A percentile compares a stretch with the other conserved stretches of the same genome.
Evolutionary conservation across 2,329 filamentous ascomycete genomes (phyloP).

Genomic region (Trichoderma sp.): DNA sequence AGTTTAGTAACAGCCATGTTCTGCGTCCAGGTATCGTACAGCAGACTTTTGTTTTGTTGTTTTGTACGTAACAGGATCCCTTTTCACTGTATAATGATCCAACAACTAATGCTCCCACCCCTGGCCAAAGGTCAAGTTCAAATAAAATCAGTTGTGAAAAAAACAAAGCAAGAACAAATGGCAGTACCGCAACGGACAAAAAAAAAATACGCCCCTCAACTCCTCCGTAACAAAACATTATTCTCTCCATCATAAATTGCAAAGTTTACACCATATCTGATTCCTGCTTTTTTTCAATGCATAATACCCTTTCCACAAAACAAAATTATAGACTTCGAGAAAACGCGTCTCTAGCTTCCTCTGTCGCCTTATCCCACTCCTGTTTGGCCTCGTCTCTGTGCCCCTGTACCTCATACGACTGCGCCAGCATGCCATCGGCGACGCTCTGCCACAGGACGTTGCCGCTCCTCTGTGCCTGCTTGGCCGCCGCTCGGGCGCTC

Average conservation of each 20-base stretch:
- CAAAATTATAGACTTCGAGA: slow-evolving; percentile 35
- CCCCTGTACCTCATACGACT: slow-evolving; percentile 73
- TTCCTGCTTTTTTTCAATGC: neutral
- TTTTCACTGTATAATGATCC: slow-evolving; percentile 25
- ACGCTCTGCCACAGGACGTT: slow-evolving; percentile 80
- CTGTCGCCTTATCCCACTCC: slow-evolving; percentile 46
- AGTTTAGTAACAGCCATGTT: slow-evolving; percentile 25
- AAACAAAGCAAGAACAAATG: slow-evolving; percentile 24
- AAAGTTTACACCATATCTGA: neutral
- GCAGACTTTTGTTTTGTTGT: neutral
- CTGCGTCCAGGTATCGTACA: slow-evolving; percentile 34
- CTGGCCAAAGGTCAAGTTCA: slow-evolving; percentile 5
- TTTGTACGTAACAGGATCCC: slow-evolving; percentile 25
- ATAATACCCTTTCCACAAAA: neutral
- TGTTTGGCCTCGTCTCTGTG: slow-evolving; percentile 49
- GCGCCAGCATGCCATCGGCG: slow-evolving; percentile 74
- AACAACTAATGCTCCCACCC: neutral
- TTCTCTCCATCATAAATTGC: neutral
- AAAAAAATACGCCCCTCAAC: slow-evolving; percentile 26
- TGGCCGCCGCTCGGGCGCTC: slow-evolving; percentile 68
- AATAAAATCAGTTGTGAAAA: slow-evolving; percentile 14
- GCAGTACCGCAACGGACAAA: neutral
- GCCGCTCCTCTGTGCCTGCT: slow-evolving; percentile 68
- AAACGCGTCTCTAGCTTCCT: slow-evolving; percentile 48
- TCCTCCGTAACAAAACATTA: slow-evolving; percentile 27